Base-by-base conservation (phyloP, 306 rosid genomes). In the Glycine tomentella region DNA sequence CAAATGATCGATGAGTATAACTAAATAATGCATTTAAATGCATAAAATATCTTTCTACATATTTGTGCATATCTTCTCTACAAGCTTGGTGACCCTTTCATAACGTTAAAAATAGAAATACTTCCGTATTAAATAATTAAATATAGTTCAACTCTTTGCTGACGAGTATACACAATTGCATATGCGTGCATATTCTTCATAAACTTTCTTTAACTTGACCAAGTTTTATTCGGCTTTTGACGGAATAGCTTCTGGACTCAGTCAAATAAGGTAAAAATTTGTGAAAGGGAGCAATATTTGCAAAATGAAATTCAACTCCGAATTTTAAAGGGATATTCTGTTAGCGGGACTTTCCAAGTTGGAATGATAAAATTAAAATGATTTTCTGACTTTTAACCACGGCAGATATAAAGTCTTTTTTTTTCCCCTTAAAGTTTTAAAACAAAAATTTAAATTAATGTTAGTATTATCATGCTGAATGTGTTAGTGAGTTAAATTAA, bases 71-170 rank as follows among this genome's bases (percentile, higher is more conserved):
- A 51, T 77, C 3, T 77, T 9, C 3, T 4, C 9, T 15, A 20
- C 58, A 4, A 42, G 66, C 57, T 53, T 74, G 4, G 46, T 33
- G 67, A 36, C 15, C 40, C 52, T 52, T 75, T 58, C 69, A 13
- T 42, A 6, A 20, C 3, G 52, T 50, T 15, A 63, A 34, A 76
- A 34, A 34, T n/a, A n/a, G 58, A 48, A 20, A 63, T 33, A 4
- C 31, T 74, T 56, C 20, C 76, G 63, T 57, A 6, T 34, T 67
- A 20, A 42, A 14, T 63, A 62, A 63, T 67, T 57, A 63, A 72
- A 62, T 51, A 9, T 8, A 14, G 50, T 80, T 62, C 33, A 80
- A 63, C 9, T 13, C 33, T 73, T 31, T 52, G 74, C 40, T 73
- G 74, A 80, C 50, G 31, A 25, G 11, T 44, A 38, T 61, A 17